Conservation (phyloP, 805 yeast species). For the Yarrowia sp. region DNA sequence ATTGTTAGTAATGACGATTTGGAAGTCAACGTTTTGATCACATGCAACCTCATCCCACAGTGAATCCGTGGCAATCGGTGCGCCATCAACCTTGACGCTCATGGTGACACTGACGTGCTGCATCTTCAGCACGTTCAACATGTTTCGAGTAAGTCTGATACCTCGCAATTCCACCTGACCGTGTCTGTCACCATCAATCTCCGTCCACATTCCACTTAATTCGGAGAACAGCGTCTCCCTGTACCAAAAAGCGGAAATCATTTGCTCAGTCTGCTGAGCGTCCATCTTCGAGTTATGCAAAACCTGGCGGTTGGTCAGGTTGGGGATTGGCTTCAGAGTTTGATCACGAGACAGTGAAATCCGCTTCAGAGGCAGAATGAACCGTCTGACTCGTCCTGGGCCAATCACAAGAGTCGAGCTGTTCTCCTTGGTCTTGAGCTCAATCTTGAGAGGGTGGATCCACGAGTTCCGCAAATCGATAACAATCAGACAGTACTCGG, state of each 20-base stretch:
- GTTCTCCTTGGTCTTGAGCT: slow-evolving; percentile 43
- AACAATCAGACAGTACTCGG: slow-evolving; percentile 64
- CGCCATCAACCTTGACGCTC: slow-evolving; percentile 50
- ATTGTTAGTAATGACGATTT: slow-evolving; percentile 59
- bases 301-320: slow-evolving; percentile 72
- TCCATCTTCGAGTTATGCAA: slow-evolving; percentile 57
- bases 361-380: slow-evolving; percentile 74
- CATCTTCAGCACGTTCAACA: slow-evolving; percentile 60
- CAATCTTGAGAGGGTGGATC: slow-evolving; percentile 57
- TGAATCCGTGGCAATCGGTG: slow-evolving; percentile 40
- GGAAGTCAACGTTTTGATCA: slow-evolving; percentile 56
- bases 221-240: slow-evolving; percentile 66
- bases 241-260: slow-evolving; percentile 81
- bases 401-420: slow-evolving; percentile 48
- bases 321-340: slow-evolving; percentile 67
- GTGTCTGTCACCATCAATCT: slow-evolving; percentile 47
- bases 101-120: slow-evolving; percentile 39
- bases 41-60: slow-evolving; percentile 26
- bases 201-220: slow-evolving; percentile 72
- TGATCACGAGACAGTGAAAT: slow-evolving; percentile 55
- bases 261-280: slow-evolving; percentile 62
- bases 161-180: slow-evolving; percentile 75
- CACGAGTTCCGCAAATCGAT: slow-evolving; percentile 85
- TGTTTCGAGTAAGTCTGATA: slow-evolving; percentile 64
- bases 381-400: slow-evolving; percentile 60